These are phyloP conservation scores for Paramecium bursaria DNA, from an alignment of 73 alveolate species.

Conservation along the genomic window DNA sequence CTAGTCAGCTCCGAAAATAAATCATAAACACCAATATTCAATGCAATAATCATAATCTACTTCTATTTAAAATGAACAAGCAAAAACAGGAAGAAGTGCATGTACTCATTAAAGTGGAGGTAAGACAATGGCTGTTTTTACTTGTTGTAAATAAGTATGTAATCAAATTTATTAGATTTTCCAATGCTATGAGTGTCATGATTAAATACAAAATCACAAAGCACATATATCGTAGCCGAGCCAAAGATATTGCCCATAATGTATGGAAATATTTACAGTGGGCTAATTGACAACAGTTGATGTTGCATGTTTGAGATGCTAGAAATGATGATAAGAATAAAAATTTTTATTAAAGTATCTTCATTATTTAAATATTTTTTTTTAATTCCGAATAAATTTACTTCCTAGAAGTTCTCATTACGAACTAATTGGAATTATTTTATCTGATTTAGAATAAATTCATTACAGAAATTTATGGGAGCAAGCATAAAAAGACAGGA, in stretches of 20 bases:
- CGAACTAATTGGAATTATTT: too few species aligned
- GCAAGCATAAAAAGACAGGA: too few species aligned
- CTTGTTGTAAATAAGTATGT: conserved; percentile 44
- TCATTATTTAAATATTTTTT: too few species aligned
- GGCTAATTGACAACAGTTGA: conserved; percentile 42
- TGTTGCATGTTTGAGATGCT: conserved; percentile 44
- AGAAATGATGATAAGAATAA: too few species aligned
- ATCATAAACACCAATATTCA: background rate
- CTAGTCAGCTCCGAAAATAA: conserved; percentile 21
- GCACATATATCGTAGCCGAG: conserved; percentile 44
- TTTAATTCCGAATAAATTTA: too few species aligned
- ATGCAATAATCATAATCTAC: conserved; percentile 18
- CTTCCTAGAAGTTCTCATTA: too few species aligned
- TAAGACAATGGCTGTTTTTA: conserved; percentile 7
- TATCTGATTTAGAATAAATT: too few species aligned
- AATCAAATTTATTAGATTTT: background rate
- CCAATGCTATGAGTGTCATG: conserved; percentile 62
- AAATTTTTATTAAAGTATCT: too few species aligned
- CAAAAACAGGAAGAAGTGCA: too few species aligned
- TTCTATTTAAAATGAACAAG: too few species aligned
- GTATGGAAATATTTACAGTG: conserved; percentile 36
- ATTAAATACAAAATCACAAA: conserved; percentile 5
- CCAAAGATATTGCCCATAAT: conserved; percentile 38
- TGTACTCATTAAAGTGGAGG: background rate
- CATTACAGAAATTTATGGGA: too few species aligned